Evolutionary conservation across 805 yeast genomes (phyloP).

Genomic region (Candida bentonensis): DNA sequence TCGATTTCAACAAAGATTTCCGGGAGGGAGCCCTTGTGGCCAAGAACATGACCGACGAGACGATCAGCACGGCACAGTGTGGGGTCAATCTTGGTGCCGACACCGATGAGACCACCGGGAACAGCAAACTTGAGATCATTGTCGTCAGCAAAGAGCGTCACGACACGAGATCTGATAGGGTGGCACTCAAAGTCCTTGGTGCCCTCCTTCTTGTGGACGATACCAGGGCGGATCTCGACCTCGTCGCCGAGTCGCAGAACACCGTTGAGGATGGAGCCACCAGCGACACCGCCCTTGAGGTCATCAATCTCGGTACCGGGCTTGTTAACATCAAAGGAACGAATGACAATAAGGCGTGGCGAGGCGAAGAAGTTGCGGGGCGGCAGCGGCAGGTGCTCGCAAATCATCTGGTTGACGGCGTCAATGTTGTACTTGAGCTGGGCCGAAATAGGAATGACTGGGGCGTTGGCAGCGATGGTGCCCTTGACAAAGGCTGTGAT

Average conservation of each 20-base stretch:
- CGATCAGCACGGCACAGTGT: conserved; percentile 98
- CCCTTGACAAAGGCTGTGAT: conserved; percentile 89
- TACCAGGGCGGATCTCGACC: conserved; percentile 98
- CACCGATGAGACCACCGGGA: conserved; percentile 99
- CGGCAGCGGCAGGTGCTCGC: conserved; percentile 91
- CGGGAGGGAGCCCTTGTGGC: conserved; percentile 92
- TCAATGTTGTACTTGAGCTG: conserved; percentile 97
- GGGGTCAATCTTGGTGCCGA: conserved; percentile 98
- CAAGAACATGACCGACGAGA: conserved; percentile 97
- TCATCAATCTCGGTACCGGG: conserved; percentile 98
- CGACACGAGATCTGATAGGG: conserved; percentile 89
- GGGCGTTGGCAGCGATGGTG: conserved; percentile 98
- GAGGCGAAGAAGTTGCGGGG: conserved; percentile 86
- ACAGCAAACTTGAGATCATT: conserved; percentile 97
- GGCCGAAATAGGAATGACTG: conserved; percentile 96
- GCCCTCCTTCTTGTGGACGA: conserved; percentile 80
- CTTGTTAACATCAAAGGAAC: conserved; percentile 97
- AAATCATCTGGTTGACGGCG: conserved; percentile 95
- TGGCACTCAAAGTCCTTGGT: conserved; percentile 80
- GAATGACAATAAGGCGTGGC: conserved; percentile 90
- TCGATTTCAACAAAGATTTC: conserved; percentile 94
- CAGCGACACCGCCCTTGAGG: conserved; percentile 99
- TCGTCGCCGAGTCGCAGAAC: conserved; percentile 95
- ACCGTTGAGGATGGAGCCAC: conserved; percentile 96
- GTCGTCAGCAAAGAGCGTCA: conserved; percentile 91